A percentile compares a stretch with the other conserved stretches of the same genome.
Evolutionary conservation across 2,329 filamentous ascomycete species (phyloP).

Genomic region (Aureobasidium mangrovei): DNA sequence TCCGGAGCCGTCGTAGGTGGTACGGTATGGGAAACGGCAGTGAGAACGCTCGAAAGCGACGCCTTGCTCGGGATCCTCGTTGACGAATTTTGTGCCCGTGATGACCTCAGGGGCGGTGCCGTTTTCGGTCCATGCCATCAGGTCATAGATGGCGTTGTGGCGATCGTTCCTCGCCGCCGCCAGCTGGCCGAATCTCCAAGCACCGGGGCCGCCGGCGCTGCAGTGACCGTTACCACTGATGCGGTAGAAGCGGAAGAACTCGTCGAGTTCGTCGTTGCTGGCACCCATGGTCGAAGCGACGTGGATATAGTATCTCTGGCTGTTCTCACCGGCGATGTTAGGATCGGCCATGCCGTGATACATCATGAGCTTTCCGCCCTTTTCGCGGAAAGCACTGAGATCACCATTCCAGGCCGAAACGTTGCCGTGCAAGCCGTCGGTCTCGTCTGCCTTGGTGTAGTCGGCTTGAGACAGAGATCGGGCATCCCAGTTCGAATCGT

Average conservation of each 20-base stretch:
- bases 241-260: constrained; percentile 43
- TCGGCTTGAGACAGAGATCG: constrained; percentile 32
- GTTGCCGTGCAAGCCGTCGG: constrained; percentile 33
- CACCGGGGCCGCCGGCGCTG: constrained; percentile 36
- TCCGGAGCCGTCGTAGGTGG: constrained; percentile 17
- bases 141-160: constrained; percentile 41
- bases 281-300: constrained; percentile 31
- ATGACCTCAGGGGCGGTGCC: constrained; percentile 27
- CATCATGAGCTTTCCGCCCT: constrained; percentile 38
- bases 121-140: constrained; percentile 32
- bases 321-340: constrained; percentile 39
- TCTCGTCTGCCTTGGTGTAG: constrained; percentile 31
- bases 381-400: constrained; percentile 30
- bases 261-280: constrained; percentile 26
- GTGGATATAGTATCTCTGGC: constrained; percentile 41
- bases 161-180: constrained; percentile 21
- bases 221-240: constrained; percentile 47
- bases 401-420: constrained; percentile 32
- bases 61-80: constrained; percentile 29
- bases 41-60: constrained; percentile 36
- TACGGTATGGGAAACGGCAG: constrained; percentile 25
- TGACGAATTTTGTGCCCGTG: constrained; percentile 32
- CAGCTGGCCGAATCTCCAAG: constrained; percentile 35
- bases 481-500: constrained; percentile 36
- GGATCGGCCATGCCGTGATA: constrained; percentile 35